Percentiles rank a stretch among this genome's conserved stretches.
These are phyloP conservation scores for Amylostereum chailletii DNA, from an alignment of 1,284 basidiomycete genomes.

Conservation along the genomic window DNA sequence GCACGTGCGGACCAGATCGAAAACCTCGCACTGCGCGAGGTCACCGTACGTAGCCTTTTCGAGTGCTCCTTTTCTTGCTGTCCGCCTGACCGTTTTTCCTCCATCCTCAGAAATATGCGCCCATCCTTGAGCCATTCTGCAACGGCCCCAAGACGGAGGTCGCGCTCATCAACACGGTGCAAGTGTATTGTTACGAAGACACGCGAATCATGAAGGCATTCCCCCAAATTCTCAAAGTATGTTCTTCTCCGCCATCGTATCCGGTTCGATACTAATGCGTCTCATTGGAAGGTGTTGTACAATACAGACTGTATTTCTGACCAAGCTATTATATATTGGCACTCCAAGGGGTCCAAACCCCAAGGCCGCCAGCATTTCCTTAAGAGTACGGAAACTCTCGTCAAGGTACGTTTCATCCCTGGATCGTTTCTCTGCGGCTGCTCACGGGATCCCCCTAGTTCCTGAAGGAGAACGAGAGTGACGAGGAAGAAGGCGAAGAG, in stretches of 20 bases:
- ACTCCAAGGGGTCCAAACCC: conserved; percentile 91
- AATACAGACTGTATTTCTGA: conserved; percentile 92
- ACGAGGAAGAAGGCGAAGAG: conserved; percentile 60
- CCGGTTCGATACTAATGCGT: conserved; percentile 1
- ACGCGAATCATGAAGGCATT: conserved; percentile 91
- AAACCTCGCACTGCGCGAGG: conserved; percentile 74
- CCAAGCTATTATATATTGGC: conserved; percentile 96
- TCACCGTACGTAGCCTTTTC: conserved; percentile 45
- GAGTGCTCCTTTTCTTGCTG: background rate
- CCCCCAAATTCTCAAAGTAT: conserved; percentile 84
- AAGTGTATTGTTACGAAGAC: conserved; percentile 92
- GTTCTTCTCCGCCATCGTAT: conserved; percentile 10
- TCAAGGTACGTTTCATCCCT: conserved; percentile 58
- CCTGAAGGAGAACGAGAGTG: conserved; percentile 72
- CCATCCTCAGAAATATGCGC: conserved; percentile 62
- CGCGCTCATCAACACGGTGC: conserved; percentile 86
- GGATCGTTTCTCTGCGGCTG: background rate
- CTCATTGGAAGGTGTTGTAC: conserved; percentile 67
- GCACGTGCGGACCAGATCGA: conserved; percentile 88
- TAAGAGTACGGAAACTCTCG: conserved; percentile 79
- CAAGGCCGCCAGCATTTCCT: conserved; percentile 94
- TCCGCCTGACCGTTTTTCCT: conserved; percentile 3
- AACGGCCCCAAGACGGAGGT: conserved; percentile 84
- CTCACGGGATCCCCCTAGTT: conserved; percentile 37
- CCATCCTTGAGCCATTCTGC: conserved; percentile 85